Evolutionary conservation across 352 stramenopile genomes (phyloP).

Genomic region (Globisporangium echinulatum): DNA sequence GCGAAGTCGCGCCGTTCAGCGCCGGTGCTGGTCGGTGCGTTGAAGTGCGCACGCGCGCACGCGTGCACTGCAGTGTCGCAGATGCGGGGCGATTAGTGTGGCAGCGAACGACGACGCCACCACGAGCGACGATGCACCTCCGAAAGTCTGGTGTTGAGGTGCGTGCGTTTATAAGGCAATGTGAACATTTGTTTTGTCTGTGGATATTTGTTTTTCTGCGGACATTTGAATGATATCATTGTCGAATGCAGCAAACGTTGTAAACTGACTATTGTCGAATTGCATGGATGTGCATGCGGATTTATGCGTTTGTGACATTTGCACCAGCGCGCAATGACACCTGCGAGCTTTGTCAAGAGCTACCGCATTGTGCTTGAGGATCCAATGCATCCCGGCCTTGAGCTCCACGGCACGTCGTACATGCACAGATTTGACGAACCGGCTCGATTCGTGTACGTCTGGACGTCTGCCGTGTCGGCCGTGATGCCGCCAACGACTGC

Average conservation of each 20-base stretch:
- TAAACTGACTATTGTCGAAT: too few relatives aligned
- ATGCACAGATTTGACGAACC: constrained; percentile 10
- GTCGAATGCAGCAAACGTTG: background rate
- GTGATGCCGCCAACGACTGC: background rate
- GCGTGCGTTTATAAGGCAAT: too few relatives aligned
- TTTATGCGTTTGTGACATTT: background rate
- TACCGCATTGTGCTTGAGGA: constrained; percentile 2
- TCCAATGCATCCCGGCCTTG: background rate
- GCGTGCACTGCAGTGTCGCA: constrained; percentile 5
- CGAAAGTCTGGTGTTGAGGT: constrained; percentile 1
- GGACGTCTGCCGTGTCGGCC: background rate
- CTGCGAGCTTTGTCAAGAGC: background rate
- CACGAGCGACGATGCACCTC: too few relatives aligned
- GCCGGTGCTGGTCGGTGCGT: background rate
- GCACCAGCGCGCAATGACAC: background rate
- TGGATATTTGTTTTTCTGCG: background rate
- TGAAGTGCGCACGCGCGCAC: background rate
- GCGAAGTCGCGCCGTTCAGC: background rate
- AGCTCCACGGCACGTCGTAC: constrained; percentile 6
- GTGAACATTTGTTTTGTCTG: background rate
- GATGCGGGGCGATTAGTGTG: constrained; percentile 5
- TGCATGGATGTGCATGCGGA: too few relatives aligned
- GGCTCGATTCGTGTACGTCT: constrained; percentile 3
- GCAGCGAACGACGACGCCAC: constrained; percentile 5
- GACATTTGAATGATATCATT: background rate